Conservation (phyloP, 208 protist genomes). For the Strigomonas culicis region DNA sequence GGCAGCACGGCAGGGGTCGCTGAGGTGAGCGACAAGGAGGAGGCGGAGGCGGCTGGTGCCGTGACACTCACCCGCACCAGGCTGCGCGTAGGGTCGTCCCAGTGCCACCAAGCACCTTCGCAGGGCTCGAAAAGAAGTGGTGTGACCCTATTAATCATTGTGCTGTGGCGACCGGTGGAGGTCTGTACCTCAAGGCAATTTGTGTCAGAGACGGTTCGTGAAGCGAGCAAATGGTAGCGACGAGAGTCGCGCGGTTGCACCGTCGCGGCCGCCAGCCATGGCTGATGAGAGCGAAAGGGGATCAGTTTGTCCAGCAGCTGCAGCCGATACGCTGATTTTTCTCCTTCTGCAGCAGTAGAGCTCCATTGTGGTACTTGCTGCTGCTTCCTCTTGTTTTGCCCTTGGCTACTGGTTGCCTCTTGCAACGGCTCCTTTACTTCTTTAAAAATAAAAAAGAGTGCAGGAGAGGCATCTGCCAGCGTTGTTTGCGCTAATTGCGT, state of each 20-base stretch:
- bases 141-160: neutral
- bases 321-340: neutral
- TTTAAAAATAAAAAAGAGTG: constrained; percentile 32
- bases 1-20: no score
- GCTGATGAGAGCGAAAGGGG: neutral
- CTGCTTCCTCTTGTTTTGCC: neutral
- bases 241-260: neutral
- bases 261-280: neutral
- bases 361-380: neutral
- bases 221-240: neutral
- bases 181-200: neutral
- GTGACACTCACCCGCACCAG: neutral
- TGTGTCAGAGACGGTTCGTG: neutral
- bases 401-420: no score
- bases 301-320: neutral
- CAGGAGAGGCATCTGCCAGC: constrained; percentile 18
- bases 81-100: neutral
- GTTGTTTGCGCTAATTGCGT: constrained; percentile 9
- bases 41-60: neutral
- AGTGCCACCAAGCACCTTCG: neutral
- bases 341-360: no score
- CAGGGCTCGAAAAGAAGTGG: neutral
- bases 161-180: no score
- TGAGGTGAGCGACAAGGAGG: neutral
- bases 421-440: constrained; percentile 4